These are phyloP conservation scores for Mycoemilia scoparia DNA, from an alignment of 192 early-diverging fungal species.

Conservation along the genomic window DNA sequence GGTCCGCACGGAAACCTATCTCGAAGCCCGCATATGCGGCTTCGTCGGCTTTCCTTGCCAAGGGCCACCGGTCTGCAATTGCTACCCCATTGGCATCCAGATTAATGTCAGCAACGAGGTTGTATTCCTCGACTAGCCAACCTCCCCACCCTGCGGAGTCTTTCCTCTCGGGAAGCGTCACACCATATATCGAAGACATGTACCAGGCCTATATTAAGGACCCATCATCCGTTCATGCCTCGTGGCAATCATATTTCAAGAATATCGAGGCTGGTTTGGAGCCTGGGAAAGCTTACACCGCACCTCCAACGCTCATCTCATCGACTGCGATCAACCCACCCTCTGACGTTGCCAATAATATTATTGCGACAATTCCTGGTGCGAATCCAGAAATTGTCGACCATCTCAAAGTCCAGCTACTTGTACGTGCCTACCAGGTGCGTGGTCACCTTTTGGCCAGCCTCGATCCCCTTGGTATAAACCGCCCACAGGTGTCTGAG, in stretches of 20 bases:
- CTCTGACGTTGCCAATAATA: conserved; percentile 28
- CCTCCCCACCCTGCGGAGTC: conserved; percentile 44
- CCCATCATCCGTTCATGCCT: conserved; percentile 77
- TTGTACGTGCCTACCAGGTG: conserved; percentile 90
- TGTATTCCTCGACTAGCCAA: conserved; percentile 14
- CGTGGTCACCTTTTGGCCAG: conserved; percentile 92
- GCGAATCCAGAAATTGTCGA: conserved; percentile 71
- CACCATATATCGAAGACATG: conserved; percentile 88
- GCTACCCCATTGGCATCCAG: too few species aligned
- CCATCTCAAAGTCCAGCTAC: conserved; percentile 94
- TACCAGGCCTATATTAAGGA: conserved; percentile 83
- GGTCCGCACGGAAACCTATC: too few species aligned
- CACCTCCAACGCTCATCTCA: conserved; percentile 64
- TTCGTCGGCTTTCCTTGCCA: too few species aligned
- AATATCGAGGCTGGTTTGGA: conserved; percentile 47
- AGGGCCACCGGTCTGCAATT: too few species aligned
- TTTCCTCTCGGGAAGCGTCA: conserved; percentile 75
- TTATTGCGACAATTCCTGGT: conserved; percentile 12
- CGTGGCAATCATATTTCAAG: conserved; percentile 94
- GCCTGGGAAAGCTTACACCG: conserved; percentile 52
- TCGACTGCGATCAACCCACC: conserved; percentile 39
- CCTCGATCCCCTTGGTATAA: conserved; percentile 86
- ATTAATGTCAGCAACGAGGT: too few species aligned
- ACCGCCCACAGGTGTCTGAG: conserved; percentile 30
- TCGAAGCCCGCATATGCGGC: too few species aligned